Conservation (phyloP, 805 yeast species). For the Kluyveromyces aestuarii region DNA sequence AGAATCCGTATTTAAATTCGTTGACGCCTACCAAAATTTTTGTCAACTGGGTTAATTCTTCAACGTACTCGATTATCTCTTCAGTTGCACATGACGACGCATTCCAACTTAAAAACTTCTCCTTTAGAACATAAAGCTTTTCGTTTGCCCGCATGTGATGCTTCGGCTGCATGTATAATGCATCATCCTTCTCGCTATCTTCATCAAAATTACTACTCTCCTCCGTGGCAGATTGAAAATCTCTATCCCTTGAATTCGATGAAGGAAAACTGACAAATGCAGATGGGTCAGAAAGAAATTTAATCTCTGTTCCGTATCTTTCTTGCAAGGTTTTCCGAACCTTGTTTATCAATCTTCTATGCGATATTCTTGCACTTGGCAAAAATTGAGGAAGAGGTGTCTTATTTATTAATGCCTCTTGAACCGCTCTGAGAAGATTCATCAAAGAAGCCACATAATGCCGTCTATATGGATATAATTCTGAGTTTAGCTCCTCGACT, state of each 20-base stretch:
- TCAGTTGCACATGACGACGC: conserved; percentile 41
- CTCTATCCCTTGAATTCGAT: background rate
- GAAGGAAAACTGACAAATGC: conserved; percentile 4
- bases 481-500: conserved; percentile 34
- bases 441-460: conserved; percentile 36
- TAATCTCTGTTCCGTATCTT: conserved; percentile 14
- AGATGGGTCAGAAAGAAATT: background rate
- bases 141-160: background rate
- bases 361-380: conserved; percentile 42
- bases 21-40: conserved; percentile 39
- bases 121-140: conserved; percentile 23
- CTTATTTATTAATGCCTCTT: conserved; percentile 35
- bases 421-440: conserved; percentile 33
- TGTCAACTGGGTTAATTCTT: conserved; percentile 35
- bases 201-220: background rate
- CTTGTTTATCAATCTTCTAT: conserved; percentile 35
- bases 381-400: conserved; percentile 42
- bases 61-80: conserved; percentile 41
- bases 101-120: conserved; percentile 41
- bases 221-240: background rate
- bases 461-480: conserved; percentile 36
- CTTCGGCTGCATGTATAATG: conserved; percentile 3
- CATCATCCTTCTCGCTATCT: conserved; percentile 2
- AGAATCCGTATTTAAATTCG: conserved; percentile 42
- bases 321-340: conserved; percentile 31